Evolutionary conservation across 495 filamentous ascomycete genomes (phyloP), one percentile per base, ranked within the genome.

Genomic region (Talaromyces liani): DNA sequence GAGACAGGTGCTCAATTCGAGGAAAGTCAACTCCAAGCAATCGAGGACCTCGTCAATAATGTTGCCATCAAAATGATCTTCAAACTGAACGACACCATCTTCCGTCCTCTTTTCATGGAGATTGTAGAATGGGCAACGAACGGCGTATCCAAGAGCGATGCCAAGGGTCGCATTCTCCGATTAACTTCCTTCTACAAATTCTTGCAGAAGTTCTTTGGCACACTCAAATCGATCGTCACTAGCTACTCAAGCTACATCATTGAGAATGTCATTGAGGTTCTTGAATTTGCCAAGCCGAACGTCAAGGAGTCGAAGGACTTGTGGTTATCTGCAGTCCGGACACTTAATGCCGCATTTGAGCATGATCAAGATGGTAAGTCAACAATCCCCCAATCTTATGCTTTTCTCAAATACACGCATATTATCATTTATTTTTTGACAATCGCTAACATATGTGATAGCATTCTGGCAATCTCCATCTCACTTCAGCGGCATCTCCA

Each of bases 31-130:
- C 69, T 92, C 31, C 78, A 83, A 27, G 79, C 82, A 56, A 77
- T 91, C n/a, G 91, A 96, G 72, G 77, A 76, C 33, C 69, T 76
- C 3, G 66, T 91, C 61, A 85, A 90, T 66, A 80, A 87, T 10
- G 80, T 86, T 2, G 87, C 85, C 0, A 85, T 98, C 45, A 89
- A 91, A 72, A 93, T 96, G 87, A 89, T 94, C 58, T 90, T 95
- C 77, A 97, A 97, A 81, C 82, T 98, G 22, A 98, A 97, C 74
- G 95, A 98, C 73, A 85, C 88, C n/a, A 85, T 89, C 18, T 98
- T 98, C 84, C 84, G 93, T n/a, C 94, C 94, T 0, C 85, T 98
- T 59, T 98, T 98, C 73, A 80, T 84, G 16, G 84, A 86, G 61
- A 74, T 97, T 6, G 79, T 93, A 24, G 92, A 96, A 34, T 96